Evolutionary conservation across 1,284 basidiomycete species (phyloP).

Genomic region (Trichosporon asahii): DNA sequence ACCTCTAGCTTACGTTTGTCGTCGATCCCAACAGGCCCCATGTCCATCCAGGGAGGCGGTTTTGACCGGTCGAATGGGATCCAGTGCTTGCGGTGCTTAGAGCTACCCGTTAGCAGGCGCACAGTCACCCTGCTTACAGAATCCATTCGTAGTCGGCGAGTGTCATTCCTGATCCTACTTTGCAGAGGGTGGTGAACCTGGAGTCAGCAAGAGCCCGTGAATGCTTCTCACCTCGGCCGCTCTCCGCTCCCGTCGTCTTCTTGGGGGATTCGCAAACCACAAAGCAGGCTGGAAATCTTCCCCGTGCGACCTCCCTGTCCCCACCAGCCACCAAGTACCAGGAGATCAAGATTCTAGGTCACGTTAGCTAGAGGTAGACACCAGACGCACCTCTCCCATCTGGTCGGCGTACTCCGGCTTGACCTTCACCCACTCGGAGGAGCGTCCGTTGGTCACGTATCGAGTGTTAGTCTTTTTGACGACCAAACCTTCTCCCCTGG

Average conservation of each 20-base stretch:
- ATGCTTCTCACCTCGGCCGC: conserved; percentile 57
- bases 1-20: conserved; percentile 44
- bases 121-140: conserved; percentile 34
- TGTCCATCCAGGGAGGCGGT: conserved; percentile 44
- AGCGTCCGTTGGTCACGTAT: conserved; percentile 79
- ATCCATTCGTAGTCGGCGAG: conserved; percentile 78
- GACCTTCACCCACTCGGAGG: conserved; percentile 88
- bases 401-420: conserved; percentile 73
- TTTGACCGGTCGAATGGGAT: conserved; percentile 46
- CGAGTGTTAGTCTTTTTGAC: conserved; percentile 76
- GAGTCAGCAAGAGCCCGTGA: not conserved
- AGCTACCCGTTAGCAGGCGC: conserved; percentile 26
- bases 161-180: conserved; percentile 80
- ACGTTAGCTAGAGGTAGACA: conserved; percentile 9
- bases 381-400: conserved; percentile 37
- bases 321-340: conserved; percentile 67
- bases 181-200: conserved; percentile 61
- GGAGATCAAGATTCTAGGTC: conserved; percentile 73
- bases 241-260: conserved; percentile 59
- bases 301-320: conserved; percentile 53
- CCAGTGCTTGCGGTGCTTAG: conserved; percentile 48
- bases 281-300: conserved; percentile 51
- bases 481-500: conserved; percentile 82
- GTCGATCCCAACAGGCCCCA: conserved; percentile 41
- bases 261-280: conserved; percentile 48